Percentiles rank a stretch among this genome's conserved stretches.
Conservation (phyloP, 108 stramenopile species). For the Craspedostauros australis region DNA sequence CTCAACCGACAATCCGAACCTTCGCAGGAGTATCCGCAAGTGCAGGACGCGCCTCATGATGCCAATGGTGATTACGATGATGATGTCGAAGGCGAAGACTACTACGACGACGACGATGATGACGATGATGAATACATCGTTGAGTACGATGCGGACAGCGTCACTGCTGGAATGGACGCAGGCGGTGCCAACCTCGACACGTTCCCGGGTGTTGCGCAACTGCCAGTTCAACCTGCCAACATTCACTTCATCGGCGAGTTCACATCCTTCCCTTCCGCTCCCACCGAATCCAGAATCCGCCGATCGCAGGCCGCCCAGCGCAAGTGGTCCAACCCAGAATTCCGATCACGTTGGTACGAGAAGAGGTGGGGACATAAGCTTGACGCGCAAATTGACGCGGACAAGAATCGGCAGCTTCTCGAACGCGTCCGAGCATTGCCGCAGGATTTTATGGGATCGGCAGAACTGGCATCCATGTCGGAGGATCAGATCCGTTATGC, state of each 20-base stretch:
- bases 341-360: slow-evolving; percentile 63
- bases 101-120: slow-evolving; percentile 4
- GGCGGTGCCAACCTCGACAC: too few species aligned
- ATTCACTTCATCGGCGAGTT: slow-evolving; percentile 4
- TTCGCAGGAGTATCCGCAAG: too few species aligned
- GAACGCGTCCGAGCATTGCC: slow-evolving; percentile 16
- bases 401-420: background rate
- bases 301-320: slow-evolving; percentile 42
- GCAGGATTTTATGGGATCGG: slow-evolving; percentile 34
- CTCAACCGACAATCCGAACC: too few species aligned
- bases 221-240: background rate
- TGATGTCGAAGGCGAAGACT: slow-evolving; percentile 14
- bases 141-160: too few species aligned
- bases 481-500: slow-evolving; percentile 67
- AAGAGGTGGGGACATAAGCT: slow-evolving; percentile 54
- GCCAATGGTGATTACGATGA: background rate
- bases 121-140: background rate
- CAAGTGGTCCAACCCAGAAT: slow-evolving; percentile 60
- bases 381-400: slow-evolving; percentile 4
- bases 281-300: slow-evolving; percentile 33
- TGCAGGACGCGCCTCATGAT: slow-evolving; percentile 1
- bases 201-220: too few species aligned
- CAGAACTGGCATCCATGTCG: slow-evolving; percentile 39
- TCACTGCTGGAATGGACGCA: too few species aligned
- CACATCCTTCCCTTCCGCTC: slow-evolving; percentile 49